A percentile compares a stretch with the other conserved stretches of the same genome.
These are phyloP conservation scores for Crithidia acanthocephali DNA, from an alignment of 208 protist genomes.

Conservation along the genomic window DNA sequence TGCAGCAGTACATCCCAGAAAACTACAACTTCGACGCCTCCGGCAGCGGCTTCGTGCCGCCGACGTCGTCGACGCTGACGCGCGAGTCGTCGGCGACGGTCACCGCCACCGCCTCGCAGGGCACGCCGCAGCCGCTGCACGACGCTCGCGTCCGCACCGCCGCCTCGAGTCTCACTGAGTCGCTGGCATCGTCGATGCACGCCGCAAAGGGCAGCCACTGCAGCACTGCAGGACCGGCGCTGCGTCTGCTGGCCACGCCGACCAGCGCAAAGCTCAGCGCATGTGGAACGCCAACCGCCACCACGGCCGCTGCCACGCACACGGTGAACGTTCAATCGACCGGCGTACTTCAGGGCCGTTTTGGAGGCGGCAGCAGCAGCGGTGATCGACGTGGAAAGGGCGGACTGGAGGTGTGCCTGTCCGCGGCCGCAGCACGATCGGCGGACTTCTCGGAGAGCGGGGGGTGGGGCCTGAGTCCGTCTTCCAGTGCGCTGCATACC, in stretches of 20 bases:
- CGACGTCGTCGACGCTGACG: neutral
- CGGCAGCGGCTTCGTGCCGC: neutral
- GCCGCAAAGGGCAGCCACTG: neutral
- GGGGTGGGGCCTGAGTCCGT: neutral
- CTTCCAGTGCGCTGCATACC: neutral
- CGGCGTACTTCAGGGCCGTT: neutral
- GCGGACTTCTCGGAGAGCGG: neutral
- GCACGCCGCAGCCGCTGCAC: neutral
- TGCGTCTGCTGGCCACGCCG: neutral
- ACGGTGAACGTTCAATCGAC: no score
- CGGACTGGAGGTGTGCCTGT: neutral
- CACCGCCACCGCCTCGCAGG: neutral
- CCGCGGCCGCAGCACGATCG: neutral
- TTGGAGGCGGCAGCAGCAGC: neutral
- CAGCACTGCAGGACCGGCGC: neutral
- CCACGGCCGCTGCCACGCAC: no score
- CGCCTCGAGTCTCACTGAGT: neutral
- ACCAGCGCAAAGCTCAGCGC: no score
- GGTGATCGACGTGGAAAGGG: neutral
- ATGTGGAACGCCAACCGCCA: no score
- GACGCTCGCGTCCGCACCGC: neutral
- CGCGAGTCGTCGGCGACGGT: neutral
- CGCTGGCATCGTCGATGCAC: neutral
- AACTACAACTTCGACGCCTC: constrained; percentile 14
- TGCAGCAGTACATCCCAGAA: constrained; percentile 20